Evolutionary conservation across 1,139 yeast genomes (phyloP).

Genomic region (Wickerhamiella infanticola): DNA sequence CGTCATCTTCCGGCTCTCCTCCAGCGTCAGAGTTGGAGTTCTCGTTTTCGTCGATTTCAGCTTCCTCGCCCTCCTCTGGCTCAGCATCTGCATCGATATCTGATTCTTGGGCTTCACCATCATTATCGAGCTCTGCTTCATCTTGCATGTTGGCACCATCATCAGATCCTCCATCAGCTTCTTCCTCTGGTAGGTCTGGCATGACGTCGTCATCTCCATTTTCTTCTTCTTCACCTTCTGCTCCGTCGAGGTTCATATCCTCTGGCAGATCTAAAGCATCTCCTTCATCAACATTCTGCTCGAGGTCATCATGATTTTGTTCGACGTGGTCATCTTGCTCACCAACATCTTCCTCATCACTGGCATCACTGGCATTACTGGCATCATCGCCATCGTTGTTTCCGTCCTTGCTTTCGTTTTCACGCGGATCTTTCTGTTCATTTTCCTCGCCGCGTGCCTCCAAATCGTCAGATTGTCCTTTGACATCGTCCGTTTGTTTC

Average conservation of each 20-base stretch:
- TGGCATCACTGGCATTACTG: slow-evolving; percentile 49
- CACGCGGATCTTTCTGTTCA: slow-evolving; percentile 40
- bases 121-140: neutral
- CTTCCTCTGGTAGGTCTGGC: slow-evolving; percentile 17
- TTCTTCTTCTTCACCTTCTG: slow-evolving; percentile 33
- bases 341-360: slow-evolving; percentile 31
- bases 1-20: slow-evolving; percentile 21
- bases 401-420: slow-evolving; percentile 33
- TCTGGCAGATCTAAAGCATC: slow-evolving; percentile 79
- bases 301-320: slow-evolving; percentile 55
- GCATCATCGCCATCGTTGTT: slow-evolving; percentile 43
- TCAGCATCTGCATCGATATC: slow-evolving; percentile 20
- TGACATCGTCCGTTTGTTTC: slow-evolving; percentile 56
- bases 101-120: slow-evolving; percentile 16
- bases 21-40: slow-evolving; percentile 16
- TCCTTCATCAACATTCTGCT: slow-evolving; percentile 58
- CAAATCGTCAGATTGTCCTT: slow-evolving; percentile 43
- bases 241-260: slow-evolving; percentile 62
- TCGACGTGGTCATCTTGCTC: slow-evolving; percentile 29
- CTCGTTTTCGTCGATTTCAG: slow-evolving; percentile 19
- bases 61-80: slow-evolving; percentile 21
- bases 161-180: slow-evolving; percentile 24
- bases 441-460: slow-evolving; percentile 52
- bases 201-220: slow-evolving; percentile 5
- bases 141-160: slow-evolving; percentile 22